These are phyloP conservation scores for Articulospora tetracladia DNA, from an alignment of 495 filamentous ascomycete species.

Conservation along the genomic window DNA sequence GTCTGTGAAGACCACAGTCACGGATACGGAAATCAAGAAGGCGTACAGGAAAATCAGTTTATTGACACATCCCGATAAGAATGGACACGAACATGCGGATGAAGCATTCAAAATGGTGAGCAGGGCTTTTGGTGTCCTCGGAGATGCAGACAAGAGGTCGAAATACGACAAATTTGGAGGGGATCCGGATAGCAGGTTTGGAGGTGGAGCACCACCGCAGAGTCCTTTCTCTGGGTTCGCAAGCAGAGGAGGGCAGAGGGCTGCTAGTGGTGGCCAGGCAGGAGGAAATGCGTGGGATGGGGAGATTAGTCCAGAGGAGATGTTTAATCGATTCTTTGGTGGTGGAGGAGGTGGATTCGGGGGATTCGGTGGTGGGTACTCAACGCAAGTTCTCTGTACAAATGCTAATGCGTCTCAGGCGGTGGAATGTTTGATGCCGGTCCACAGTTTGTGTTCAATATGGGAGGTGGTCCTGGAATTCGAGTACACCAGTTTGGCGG, in stretches of 20 bases:
- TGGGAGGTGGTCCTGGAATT: constrained; percentile 77
- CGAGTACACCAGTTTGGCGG: constrained; percentile 87
- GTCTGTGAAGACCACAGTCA: constrained; percentile 55
- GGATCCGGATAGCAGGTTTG: constrained; percentile 84
- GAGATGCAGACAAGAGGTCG: constrained; percentile 86
- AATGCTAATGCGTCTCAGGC: constrained; percentile 29
- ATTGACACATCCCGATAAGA: constrained; percentile 94
- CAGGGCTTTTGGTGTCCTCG: constrained; percentile 88
- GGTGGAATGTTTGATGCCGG: constrained; percentile 62
- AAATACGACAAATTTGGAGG: constrained; percentile 85
- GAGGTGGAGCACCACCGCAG: constrained; percentile 41
- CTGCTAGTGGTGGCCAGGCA: constrained; percentile 44
- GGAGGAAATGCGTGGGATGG: constrained; percentile 62
- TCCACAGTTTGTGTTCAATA: constrained; percentile 87
- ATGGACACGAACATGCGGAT: constrained; percentile 93
- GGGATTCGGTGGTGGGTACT: constrained; percentile 51
- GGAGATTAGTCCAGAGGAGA: constrained; percentile 93
- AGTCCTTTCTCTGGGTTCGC: constrained; percentile 73
- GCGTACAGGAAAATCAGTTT: constrained; percentile 90
- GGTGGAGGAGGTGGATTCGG: constrained; percentile 61
- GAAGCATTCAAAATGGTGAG: constrained; percentile 99
- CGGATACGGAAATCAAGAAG: constrained; percentile 83
- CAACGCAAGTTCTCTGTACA: background rate
- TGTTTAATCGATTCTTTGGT: constrained; percentile 94
- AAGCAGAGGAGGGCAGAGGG: constrained; percentile 36